Conservation (phyloP, 257 asterid genomes). For the Ballota nigra region DNA sequence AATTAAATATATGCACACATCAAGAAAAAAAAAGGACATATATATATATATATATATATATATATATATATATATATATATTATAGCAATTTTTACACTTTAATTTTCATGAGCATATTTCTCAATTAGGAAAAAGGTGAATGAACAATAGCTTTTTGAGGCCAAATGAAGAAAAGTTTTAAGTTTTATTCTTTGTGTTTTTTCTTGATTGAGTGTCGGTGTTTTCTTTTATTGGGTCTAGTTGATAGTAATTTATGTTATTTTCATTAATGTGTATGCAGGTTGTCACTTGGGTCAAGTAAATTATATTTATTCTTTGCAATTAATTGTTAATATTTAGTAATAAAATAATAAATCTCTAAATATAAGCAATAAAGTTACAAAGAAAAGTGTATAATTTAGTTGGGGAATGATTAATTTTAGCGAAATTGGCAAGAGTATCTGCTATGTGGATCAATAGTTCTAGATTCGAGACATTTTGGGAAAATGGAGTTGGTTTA, state of each 20-base stretch:
- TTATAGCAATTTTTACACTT: constrained; percentile 17
- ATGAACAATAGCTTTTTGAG: constrained; percentile 12
- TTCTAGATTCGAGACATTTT: too few species aligned
- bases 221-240: constrained; percentile 11
- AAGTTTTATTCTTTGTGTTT: constrained; percentile 20
- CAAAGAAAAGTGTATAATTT: too few species aligned
- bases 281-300: background rate
- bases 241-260: constrained; percentile 1
- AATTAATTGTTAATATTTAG: background rate
- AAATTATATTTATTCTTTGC: background rate
- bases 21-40: too few species aligned
- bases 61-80: background rate
- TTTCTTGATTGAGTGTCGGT: background rate
- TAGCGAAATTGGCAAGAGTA: too few species aligned
- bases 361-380: too few species aligned
- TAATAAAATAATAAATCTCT: background rate
- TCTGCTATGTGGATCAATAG: too few species aligned
- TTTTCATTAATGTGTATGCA: background rate
- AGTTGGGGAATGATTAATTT: too few species aligned
- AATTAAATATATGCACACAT: too few species aligned
- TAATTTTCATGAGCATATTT: constrained; percentile 20
- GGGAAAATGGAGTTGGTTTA: too few species aligned
- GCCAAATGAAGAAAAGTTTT: constrained; percentile 16
- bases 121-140: constrained; percentile 28
- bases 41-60: background rate